Base-by-base conservation (phyloP, 306 rosid genomes). In the Medicago arabica region DNA sequence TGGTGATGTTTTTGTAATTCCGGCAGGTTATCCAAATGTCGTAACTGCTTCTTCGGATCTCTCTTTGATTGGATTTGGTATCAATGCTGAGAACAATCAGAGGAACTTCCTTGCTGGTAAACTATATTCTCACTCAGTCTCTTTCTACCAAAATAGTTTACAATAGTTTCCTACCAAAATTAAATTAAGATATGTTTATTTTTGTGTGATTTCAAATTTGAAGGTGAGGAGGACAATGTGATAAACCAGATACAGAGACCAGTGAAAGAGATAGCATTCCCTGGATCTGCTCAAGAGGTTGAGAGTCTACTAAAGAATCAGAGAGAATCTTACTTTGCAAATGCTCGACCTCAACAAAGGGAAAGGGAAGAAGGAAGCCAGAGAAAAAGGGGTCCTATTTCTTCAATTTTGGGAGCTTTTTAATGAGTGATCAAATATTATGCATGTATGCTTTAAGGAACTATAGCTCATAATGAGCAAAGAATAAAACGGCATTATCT, bases 41-140 rank as follows among this genome's bases (percentile, higher is more conserved):
- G 0, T 83, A 19, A 74, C 40, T 2, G 85, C 91, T 14, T 46
- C 83, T 39, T 36, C 83, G 0, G 21, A 78, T 7, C 65, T 83
- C 8, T 39, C 15, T 11, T 55, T 88, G 0, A 14, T 85, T 10
- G 86, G 54, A 0, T 78, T 85, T 4, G 77, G 76, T 61, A 64
- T 88, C 62, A 83, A 85, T 23, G 91, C 79, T 18, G 64, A 76
- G 38, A 39, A 87, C 63, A 85, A 85, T 50, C n/a, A 28, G 9
- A 85, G 87, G 28, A 72, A 72, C 76, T 88, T 85, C 86, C 85
- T 88, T 3, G 87, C 73, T 78, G 87, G 87, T 83, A 68, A 25
- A 5, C 28, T 23, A 23, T 23, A n/a, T n/a, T n/a, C n/a, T n/a
- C n/a, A n/a, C n/a, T n/a, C n/a, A n/a, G n/a, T n/a, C n/a, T n/a